Base-by-base conservation (phyloP, 305 asterid genomes). In the Euphrasia arctica region DNA sequence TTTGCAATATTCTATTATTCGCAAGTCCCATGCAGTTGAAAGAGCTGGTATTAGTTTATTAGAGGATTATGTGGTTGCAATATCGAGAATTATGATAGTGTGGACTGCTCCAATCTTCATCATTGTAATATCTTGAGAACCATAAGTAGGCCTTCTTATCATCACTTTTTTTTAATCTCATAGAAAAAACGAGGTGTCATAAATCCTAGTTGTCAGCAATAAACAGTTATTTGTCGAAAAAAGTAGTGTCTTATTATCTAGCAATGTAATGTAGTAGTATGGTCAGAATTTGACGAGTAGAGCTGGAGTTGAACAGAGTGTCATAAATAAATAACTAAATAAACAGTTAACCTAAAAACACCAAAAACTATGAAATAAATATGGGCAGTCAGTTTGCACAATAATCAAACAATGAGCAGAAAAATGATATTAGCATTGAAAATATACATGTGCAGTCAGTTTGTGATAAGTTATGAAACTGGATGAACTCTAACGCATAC, bases 401-500 rank as follows among this genome's bases (percentile, higher is more conserved):
- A 22, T 28, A 36, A 47, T 43, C 43, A 39, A 39, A 39, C 5
- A 4, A 39, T 39, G 43, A 39, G 10, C 43, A 39, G 43, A 39
- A 39, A 39, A 7, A 0, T 14, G 43, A 12, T 11, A 31, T 13
- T 42, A 43, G 63, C 56, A 41, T 27, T 8, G 55, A 54, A 39
- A 41, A 27, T 52, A 32, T 9, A 36, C 9, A 10, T 4, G 0
- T 1, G 43, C 43, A 39, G 36, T 25, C 9, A 22, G 28, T 27
- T 41, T 39, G 54, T 54, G 22, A 56, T 10, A 2, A 5, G 34
- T 12, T 14, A 54, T 50, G 18, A 14, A 54, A 54, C 42, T 9
- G 41, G 25, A 43, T 64, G 60, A 43, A 50, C 73, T 54, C 73
- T 54, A 62, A 49, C 31, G 18, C 50, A 47, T 27, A 62, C 60